These are phyloP conservation scores for Fusarium sp. DNA, from an alignment of 2,329 filamentous ascomycete species.

Conservation along the genomic window DNA sequence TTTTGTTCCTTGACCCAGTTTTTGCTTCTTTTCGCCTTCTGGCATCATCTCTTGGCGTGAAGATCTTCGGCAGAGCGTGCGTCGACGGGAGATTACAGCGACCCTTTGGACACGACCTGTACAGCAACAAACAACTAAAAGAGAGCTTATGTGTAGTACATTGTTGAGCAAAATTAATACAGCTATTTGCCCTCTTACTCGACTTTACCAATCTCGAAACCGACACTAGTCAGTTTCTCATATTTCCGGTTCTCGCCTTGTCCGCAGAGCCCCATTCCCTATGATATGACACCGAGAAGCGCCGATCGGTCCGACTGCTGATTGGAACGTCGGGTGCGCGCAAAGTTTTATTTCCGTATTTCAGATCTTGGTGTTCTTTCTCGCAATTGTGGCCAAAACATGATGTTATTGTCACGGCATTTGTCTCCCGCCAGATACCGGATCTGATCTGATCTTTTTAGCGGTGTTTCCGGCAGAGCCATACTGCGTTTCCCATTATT, in stretches of 20 bases:
- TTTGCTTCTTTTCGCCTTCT: conserved; percentile 38
- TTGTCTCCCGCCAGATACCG: conserved; percentile 17
- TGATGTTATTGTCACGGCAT: conserved; percentile 35
- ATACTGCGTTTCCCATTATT: too few species aligned
- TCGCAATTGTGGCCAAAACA: conserved; percentile 19
- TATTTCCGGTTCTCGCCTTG: conserved; percentile 35
- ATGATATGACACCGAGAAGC: conserved; percentile 36
- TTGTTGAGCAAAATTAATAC: not conserved
- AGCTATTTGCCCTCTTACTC: not conserved
- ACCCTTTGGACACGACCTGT: not conserved
- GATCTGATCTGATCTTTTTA: conserved; percentile 27
- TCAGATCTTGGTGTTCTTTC: conserved; percentile 23
- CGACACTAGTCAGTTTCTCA: conserved; percentile 27
- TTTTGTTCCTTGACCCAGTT: conserved; percentile 29
- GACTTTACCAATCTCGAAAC: not conserved
- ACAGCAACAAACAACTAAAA: not conserved
- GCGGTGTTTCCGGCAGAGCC: conserved; percentile 9
- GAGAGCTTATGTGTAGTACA: fast-evolving
- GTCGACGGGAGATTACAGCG: conserved; percentile 2
- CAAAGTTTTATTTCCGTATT: conserved; percentile 30
- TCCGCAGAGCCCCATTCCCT: conserved; percentile 25
- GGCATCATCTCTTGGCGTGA: conserved; percentile 34
- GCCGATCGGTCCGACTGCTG: conserved; percentile 36
- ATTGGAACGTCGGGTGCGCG: conserved; percentile 26
- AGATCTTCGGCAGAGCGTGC: conserved; percentile 30